A percentile compares a stretch with the other conserved stretches of the same genome.
phyloP scores from a whole-genome alignment of 345 rosid genomes.

The Eutrema japonicum region DNA sequence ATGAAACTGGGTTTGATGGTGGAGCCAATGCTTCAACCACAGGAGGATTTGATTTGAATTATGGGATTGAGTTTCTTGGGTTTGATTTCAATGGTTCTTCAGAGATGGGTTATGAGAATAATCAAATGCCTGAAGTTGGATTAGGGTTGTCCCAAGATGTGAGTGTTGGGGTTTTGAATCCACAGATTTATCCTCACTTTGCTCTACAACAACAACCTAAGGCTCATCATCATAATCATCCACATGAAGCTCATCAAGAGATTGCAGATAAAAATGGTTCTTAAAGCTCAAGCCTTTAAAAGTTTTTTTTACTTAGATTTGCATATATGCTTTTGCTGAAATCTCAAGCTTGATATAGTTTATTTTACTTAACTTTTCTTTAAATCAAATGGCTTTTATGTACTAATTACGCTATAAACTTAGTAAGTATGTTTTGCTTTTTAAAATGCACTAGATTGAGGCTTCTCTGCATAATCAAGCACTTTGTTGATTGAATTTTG shows the following conservation, averaged over 20 bases:
- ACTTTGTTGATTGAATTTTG: slow-evolving; percentile 4
- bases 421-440: not conserved
- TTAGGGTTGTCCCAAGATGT: slow-evolving; percentile 4
- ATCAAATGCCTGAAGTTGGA: slow-evolving; percentile 13
- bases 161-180: slow-evolving; percentile 19
- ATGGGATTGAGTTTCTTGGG: slow-evolving; percentile 21
- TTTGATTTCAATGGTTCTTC: slow-evolving; percentile 24
- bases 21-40: not conserved
- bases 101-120: slow-evolving; percentile 13
- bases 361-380: not conserved
- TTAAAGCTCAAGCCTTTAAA: slow-evolving; percentile 16
- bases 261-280: slow-evolving; percentile 17
- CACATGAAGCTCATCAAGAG: slow-evolving; percentile 20
- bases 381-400: slow-evolving; percentile 4
- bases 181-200: slow-evolving; percentile 8
- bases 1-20: slow-evolving; percentile 15
- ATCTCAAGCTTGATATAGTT: slow-evolving; percentile 18
- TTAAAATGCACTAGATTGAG: not conserved
- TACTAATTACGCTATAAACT: not conserved
- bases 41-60: slow-evolving; percentile 21
- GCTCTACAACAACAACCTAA: slow-evolving; percentile 12
- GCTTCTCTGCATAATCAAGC: not conserved
- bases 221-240: not conserved
- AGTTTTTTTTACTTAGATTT: slow-evolving; percentile 20
- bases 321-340: slow-evolving; percentile 26